phyloP scores from a whole-genome alignment of 345 rosid genomes.

The Eucalyptus marginata region DNA sequence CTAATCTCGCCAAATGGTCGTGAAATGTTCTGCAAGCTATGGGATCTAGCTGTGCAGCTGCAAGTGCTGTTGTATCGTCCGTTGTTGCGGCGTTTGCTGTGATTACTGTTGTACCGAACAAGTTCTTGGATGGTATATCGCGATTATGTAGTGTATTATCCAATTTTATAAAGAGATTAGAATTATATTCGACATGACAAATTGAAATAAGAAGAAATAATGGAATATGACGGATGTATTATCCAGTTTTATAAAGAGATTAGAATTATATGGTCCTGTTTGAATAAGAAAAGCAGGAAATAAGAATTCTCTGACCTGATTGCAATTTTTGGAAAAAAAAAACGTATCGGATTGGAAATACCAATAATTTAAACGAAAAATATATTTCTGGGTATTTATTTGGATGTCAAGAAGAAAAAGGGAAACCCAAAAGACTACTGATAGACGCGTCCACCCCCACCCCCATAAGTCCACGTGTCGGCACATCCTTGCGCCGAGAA shows the following conservation, averaged over 20 bases:
- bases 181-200: too few relatives aligned
- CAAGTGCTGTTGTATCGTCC: rapidly evolving
- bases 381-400: neutral
- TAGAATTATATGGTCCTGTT: neutral
- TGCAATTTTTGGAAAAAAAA: neutral
- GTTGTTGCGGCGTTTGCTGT: rapidly evolving
- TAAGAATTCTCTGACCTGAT: neutral
- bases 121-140: rapidly evolving
- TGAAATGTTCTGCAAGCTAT: neutral
- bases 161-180: neutral
- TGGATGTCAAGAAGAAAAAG: neutral
- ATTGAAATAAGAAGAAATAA: too few relatives aligned
- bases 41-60: rapidly evolving
- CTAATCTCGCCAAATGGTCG: rapidly evolving
- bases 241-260: too few relatives aligned
- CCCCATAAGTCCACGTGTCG: neutral
- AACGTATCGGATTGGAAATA: neutral
- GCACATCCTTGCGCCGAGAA: neutral
- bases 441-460: neutral
- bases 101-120: neutral
- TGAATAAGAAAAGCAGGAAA: neutral
- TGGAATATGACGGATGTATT: too few relatives aligned
- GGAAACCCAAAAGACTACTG: neutral
- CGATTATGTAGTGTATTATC: rapidly evolving
- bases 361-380: neutral